phyloP scores from a whole-genome alignment of 345 rosid genomes.

The Rhodomyrtus tomentosa region DNA sequence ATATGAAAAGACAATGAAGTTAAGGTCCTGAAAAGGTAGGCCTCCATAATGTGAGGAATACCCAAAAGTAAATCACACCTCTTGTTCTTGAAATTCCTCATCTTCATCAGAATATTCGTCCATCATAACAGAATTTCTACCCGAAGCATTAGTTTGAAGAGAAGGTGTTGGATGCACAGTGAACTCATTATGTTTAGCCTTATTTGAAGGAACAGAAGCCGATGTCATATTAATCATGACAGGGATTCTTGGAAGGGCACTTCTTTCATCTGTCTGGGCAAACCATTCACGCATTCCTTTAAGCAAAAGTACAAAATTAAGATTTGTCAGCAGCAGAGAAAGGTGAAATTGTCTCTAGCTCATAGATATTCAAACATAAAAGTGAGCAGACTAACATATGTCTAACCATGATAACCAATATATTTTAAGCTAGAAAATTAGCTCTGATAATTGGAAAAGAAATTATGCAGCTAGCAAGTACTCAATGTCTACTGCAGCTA shows the following conservation, averaged over 20 bases:
- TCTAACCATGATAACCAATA: background rate
- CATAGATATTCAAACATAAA: background rate
- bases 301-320: background rate
- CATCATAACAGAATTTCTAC: slow-evolving; percentile 52
- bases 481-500: background rate
- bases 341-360: background rate
- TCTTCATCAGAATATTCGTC: slow-evolving; percentile 83
- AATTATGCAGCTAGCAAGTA: background rate
- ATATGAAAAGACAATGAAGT: background rate
- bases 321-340: background rate
- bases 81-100: slow-evolving; percentile 93
- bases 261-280: slow-evolving; percentile 89
- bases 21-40: background rate
- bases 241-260: slow-evolving; percentile 87
- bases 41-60: background rate
- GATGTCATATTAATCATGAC: slow-evolving; percentile 96
- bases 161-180: slow-evolving; percentile 41
- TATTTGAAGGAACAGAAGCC: slow-evolving; percentile 41
- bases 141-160: slow-evolving; percentile 47
- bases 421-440: background rate
- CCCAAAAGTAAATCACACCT: slow-evolving; percentile 26
- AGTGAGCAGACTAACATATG: background rate
- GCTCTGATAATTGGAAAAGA: background rate
- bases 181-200: slow-evolving; percentile 21
- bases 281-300: slow-evolving; percentile 97